Conservation (phyloP, 768 basidiomycete genomes). For the Hygrocybe coccinea region DNA sequence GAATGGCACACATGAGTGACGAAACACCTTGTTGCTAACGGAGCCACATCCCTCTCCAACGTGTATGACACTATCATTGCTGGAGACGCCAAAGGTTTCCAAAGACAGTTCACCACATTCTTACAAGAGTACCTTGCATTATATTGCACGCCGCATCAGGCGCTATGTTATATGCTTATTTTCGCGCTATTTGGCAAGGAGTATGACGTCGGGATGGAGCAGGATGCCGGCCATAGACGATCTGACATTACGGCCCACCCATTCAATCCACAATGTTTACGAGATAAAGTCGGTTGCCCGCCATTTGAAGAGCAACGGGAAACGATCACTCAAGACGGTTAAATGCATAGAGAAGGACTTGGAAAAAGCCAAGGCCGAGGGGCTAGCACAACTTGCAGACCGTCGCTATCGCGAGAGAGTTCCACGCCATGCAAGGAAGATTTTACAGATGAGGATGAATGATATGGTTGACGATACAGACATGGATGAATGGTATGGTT, state of each 20-base stretch:
- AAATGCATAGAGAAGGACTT: not conserved
- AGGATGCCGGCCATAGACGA: not conserved
- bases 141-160: not conserved
- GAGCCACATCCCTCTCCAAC: not conserved
- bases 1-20: constrained; percentile 10
- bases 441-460: no score
- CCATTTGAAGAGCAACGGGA: not conserved
- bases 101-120: not conserved
- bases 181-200: not conserved
- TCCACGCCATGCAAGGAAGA: not conserved
- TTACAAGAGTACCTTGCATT: not conserved
- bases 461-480: no score
- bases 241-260: not conserved
- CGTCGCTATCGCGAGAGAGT: not conserved
- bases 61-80: not conserved
- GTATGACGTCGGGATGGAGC: constrained; percentile 1
- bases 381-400: not conserved
- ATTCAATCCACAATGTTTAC: not conserved
- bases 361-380: not conserved
- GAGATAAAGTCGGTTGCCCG: not conserved
- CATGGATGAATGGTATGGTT: no score
- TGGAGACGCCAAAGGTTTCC: not conserved
- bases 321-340: not conserved
- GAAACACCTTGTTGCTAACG: not conserved
- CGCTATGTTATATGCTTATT: not conserved